Evolutionary conservation across 345 rosid genomes (phyloP).

Genomic region (Gossypium rotundifolium): DNA sequence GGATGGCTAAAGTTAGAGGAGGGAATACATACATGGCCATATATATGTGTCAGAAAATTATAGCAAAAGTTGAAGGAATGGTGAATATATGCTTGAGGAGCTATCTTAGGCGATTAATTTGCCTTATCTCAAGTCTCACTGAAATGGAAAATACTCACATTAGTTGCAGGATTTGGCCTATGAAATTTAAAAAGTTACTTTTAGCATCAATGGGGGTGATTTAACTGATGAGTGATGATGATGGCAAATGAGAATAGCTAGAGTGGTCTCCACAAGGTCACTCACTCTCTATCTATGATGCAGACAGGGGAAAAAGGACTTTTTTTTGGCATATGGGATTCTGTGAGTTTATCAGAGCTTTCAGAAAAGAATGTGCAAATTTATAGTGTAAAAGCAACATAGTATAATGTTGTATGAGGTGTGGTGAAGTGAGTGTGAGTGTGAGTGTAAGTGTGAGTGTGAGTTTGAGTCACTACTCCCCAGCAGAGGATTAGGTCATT

Average conservation of each 20-base stretch:
- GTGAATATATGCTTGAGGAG: not conserved
- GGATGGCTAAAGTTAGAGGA: not conserved
- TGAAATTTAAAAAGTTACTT: not conserved
- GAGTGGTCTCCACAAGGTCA: conserved; percentile 25
- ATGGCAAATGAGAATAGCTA: conserved; percentile 11
- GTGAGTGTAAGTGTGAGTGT: not conserved
- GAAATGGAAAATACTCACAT: not conserved
- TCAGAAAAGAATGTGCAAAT: not conserved
- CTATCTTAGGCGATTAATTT: not conserved
- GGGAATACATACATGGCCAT: not conserved
- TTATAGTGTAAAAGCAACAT: not conserved
- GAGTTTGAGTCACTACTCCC: not conserved
- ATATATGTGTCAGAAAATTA: not conserved
- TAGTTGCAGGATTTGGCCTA: not conserved
- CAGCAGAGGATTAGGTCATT: not conserved
- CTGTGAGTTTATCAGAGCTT: conserved; percentile 10
- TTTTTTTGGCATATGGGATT: not conserved
- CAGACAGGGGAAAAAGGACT: not conserved
- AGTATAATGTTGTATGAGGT: not conserved
- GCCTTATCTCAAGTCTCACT: not conserved
- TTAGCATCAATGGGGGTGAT: not conserved
- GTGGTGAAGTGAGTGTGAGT: not conserved
- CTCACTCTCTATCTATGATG: conserved; percentile 12
- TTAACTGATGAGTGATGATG: not conserved
- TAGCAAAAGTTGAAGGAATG: not conserved